Base-by-base conservation (phyloP, 2,329 filamentous ascomycete species). In the Aspergillus pseudoglaucus region DNA sequence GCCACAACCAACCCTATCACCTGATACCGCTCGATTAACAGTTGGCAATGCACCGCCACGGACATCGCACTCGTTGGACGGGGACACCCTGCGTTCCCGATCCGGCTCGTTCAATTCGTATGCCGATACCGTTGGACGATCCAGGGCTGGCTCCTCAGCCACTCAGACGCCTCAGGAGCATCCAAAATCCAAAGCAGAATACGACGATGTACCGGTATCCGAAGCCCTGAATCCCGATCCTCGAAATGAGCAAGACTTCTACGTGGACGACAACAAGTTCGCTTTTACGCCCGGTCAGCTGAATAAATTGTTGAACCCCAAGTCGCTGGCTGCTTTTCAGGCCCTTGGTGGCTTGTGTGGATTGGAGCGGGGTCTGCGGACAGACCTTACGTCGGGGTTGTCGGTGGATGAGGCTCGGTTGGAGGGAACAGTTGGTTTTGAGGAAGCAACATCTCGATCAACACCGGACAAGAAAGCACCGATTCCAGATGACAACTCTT, bases 301-400 rank as follows among this genome's bases (percentile, higher is more conserved):
- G 53, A 85, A 83, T 59, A 95, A 95, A 68, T 79, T 95, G 71
- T 82, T 91, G 52, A 93, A 94, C 63, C 90, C 90, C 3, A 95
- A 95, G 73, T 94, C 83, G 52, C 70, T 95, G 49, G 75, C 84
- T 10, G 90, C 90, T 1, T 95, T 91, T 57, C 87, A 85, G 60
- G 84, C 84, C 12, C 66, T 96, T 4, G 90, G 90, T 43, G 90
- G 90, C 20, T 67, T 95, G 14, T 70, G 69, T 15, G 90, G 90
- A 0, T 68, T 96, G 43, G 89, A 91, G 67, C 86, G 82, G 61
- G 90, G 90, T 8, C 72, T 96, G 25, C 77, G 87, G 43, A 83
- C 83, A 6, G 82, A 93, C 64, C 75, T 87, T 25, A 79, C 77
- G 44, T 76, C 84, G 32, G 90, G 90, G 6, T 66, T 96, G 46